phyloP scores from a whole-genome alignment of 805 yeast genomes.

The Yarrowia osloensis region DNA sequence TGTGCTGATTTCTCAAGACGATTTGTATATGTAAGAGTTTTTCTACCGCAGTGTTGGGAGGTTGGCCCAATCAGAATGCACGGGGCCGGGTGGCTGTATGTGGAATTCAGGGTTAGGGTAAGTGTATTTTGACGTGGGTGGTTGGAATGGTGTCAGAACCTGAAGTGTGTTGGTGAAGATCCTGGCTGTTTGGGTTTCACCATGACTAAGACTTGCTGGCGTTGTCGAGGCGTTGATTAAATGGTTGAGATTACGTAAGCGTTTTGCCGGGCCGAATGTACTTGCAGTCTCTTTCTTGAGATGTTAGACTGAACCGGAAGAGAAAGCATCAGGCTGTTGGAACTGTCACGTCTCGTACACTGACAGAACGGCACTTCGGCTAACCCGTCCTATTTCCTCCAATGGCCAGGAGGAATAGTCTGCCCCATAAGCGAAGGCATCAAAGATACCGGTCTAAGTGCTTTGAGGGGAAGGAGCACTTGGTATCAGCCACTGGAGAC shows the following conservation, averaged over 20 bases:
- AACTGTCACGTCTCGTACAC: too few species aligned
- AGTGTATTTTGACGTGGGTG: not conserved
- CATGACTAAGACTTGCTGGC: not conserved
- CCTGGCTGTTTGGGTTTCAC: not conserved
- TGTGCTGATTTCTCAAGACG: constrained; percentile 27
- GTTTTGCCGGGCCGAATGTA: too few species aligned
- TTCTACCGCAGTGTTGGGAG: constrained; percentile 26
- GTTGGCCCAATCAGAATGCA: constrained; percentile 28
- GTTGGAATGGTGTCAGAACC: not conserved
- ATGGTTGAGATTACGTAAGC: not conserved
- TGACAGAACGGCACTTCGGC: too few species aligned
- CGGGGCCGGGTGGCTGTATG: not conserved
- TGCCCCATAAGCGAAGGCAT: too few species aligned
- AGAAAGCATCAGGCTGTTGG: too few species aligned
- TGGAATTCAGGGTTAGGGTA: constrained; percentile 1
- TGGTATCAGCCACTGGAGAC: too few species aligned
- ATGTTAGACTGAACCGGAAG: too few species aligned
- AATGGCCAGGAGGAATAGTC: too few species aligned
- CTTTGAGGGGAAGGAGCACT: too few species aligned
- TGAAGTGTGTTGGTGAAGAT: not conserved
- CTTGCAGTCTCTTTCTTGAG: too few species aligned
- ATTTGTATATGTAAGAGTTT: constrained; percentile 22
- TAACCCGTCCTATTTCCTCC: too few species aligned
- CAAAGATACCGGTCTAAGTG: too few species aligned
- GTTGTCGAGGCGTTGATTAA: not conserved